Base-by-base conservation (phyloP, 2,329 filamentous ascomycete genomes). In the Fusarium concolor region DNA sequence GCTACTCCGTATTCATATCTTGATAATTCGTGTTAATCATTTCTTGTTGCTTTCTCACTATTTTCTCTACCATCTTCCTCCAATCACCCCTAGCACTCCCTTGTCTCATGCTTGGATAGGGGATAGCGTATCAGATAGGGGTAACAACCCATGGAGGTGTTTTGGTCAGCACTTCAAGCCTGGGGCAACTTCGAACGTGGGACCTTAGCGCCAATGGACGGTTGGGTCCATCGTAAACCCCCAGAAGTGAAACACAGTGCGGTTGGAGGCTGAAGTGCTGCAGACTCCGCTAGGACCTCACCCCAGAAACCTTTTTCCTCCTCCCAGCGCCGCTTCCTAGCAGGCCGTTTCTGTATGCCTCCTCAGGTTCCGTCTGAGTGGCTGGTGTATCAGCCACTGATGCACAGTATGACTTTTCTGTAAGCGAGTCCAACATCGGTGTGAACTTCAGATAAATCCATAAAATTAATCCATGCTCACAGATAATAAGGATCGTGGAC, bases 121-220 rank as follows among this genome's bases (percentile, higher is more conserved):
- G 68, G 71, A 64, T 67, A 58, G 47, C 57, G 67, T 53, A 67
- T 53, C 62, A 63, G 62, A 70, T 70, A 68, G 67, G 66, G 62
- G 67, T 70, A 70, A 68, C 38, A 58, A 62, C 44, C 57, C 49
- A 60, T 52, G 53, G n/a, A 63, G 62, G 65, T 66, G 55, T 68
- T 68, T 68, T 65, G 50, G 53, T 61, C 59, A 54, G 45, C 51
- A 50, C 43, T 33, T 46, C 33, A 37, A 15, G 22, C 33, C 57
- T 56, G 35, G 35, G 66, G 61, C 51, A 43, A 35, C 51, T 57
- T 31, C 11, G 29, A 31, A 31, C 29, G 29, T 31, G 29, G 56
- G 64, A 43, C 62, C 41, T 49, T 54, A 64, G 67, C 58, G 55
- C 51, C 56, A 67, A 65, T 47, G 44, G 65, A 45, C 39, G 45